These are phyloP conservation scores for Coprinellus micaceus DNA, from an alignment of 768 basidiomycete genomes.

Conservation along the genomic window DNA sequence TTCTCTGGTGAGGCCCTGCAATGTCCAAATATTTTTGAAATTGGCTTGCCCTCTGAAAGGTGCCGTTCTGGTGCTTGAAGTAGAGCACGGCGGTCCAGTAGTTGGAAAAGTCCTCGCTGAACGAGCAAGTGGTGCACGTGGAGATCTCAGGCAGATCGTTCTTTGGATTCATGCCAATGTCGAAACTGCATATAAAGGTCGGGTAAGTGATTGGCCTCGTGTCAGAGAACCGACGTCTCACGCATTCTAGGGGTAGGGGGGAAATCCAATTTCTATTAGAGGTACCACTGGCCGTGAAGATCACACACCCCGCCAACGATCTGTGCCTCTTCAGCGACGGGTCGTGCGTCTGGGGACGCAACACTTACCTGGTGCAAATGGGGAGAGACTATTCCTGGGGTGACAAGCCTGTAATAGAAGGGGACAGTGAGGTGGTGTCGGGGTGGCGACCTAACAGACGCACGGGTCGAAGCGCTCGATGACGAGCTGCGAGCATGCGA, in stretches of 20 bases:
- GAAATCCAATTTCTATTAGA: background rate
- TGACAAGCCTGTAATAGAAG: background rate
- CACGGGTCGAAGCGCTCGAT: slow-evolving; percentile 5
- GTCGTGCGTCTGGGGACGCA: too few species aligned
- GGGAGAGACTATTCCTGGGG: too few species aligned
- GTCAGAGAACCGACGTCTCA: background rate
- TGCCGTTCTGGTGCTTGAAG: slow-evolving; percentile 5
- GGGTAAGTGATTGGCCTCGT: background rate
- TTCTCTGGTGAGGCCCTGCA: too few species aligned
- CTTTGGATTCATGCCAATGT: background rate
- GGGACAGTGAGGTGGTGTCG: too few species aligned
- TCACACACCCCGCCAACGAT: slow-evolving; percentile 4
- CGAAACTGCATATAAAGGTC: background rate
- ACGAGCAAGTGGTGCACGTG: slow-evolving; percentile 7
- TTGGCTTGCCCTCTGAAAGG: background rate
- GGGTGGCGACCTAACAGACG: too few species aligned
- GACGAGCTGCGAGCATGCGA: slow-evolving; percentile 7
- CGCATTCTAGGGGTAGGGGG: background rate
- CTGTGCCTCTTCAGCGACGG: too few species aligned
- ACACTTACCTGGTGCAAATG: slow-evolving; percentile 4
- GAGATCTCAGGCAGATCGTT: background rate
- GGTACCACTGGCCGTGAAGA: too few species aligned
- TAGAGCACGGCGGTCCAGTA: slow-evolving; percentile 6
- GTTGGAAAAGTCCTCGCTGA: slow-evolving; percentile 6
- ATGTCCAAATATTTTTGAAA: too few species aligned